These are phyloP conservation scores for Cudoniella acicularis DNA, from an alignment of 495 filamentous ascomycete species.

Conservation along the genomic window DNA sequence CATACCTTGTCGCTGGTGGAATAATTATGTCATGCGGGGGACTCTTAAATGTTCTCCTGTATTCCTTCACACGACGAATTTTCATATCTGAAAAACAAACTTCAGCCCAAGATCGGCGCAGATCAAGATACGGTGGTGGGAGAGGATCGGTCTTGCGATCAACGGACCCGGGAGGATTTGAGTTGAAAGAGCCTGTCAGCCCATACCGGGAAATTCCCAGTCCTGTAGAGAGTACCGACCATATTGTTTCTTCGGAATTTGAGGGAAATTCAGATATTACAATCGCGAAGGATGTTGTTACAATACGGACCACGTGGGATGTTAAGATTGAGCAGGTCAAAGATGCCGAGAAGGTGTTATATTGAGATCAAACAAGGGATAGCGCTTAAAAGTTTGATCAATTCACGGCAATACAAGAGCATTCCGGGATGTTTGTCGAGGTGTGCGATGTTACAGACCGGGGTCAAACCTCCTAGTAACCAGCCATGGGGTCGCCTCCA, in stretches of 20 bases:
- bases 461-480: too few species aligned
- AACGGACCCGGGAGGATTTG: background rate
- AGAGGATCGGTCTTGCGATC: background rate
- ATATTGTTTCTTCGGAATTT: background rate
- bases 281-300: background rate
- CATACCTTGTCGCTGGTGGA: slow-evolving; percentile 62
- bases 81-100: background rate
- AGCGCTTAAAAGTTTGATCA: background rate
- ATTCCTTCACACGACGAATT: slow-evolving; percentile 50
- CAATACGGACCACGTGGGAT: background rate
- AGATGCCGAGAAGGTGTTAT: background rate
- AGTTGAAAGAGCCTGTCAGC: background rate
- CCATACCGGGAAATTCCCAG: background rate
- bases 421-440: too few species aligned
- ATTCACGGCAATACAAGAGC: too few species aligned
- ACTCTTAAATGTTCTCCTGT: slow-evolving; percentile 65
- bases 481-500: too few species aligned
- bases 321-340: background rate
- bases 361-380: background rate
- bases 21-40: slow-evolving; percentile 66
- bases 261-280: background rate
- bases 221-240: background rate
- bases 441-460: too few species aligned
- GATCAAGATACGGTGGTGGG: background rate
- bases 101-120: background rate